A percentile compares a stretch with the other conserved stretches of the same genome.
phyloP scores from a whole-genome alignment of 345 rosid species.

The Cardamine chenopodiifolia region DNA sequence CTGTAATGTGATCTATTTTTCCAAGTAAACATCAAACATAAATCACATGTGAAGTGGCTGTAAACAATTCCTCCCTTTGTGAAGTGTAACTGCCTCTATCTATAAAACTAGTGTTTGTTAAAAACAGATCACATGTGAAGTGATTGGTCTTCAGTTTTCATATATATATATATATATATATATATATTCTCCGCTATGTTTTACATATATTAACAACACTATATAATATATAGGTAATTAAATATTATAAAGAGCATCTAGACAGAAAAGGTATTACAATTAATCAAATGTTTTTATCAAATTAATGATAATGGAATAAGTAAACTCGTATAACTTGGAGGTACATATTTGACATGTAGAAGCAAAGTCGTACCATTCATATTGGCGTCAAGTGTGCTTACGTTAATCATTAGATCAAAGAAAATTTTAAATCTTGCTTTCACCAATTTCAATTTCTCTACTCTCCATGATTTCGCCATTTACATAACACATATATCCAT shows the following conservation, averaged over 20 bases:
- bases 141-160: neutral
- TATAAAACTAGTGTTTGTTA: neutral
- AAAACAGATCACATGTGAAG: constrained; percentile 8
- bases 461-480: constrained; percentile 18
- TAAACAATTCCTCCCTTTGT: neutral
- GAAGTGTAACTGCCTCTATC: neutral
- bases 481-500: neutral
- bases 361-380: constrained; percentile 30
- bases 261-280: neutral
- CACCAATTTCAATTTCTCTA: constrained; percentile 21
- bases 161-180: neutral
- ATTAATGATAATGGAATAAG: neutral
- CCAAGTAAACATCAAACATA: constrained; percentile 5
- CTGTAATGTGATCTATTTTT: neutral
- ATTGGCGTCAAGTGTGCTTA: constrained; percentile 11
- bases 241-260: neutral
- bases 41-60: constrained; percentile 5
- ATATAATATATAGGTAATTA: neutral
- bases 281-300: neutral
- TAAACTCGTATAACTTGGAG: neutral
- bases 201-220: neutral
- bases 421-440: constrained; percentile 27
- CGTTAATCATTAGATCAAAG: constrained; percentile 15
- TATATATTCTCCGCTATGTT: neutral
- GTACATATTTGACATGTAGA: constrained; percentile 30